Evolutionary conservation across 192 early-diverging fungal species (phyloP).

Genomic region (Coemansia nantahalensis): DNA sequence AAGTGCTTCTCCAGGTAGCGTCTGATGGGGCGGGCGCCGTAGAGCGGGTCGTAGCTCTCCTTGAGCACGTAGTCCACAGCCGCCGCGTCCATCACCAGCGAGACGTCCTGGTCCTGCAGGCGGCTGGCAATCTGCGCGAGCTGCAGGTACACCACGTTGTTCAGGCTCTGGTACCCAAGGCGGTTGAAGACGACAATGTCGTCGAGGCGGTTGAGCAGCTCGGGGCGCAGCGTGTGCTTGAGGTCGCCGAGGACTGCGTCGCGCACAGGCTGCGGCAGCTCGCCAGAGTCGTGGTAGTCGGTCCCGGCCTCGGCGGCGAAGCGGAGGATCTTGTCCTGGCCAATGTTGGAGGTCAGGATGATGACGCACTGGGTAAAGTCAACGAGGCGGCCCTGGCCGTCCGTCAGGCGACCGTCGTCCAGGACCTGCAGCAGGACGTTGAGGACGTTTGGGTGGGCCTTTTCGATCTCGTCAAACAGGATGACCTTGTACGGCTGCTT

Average conservation of each 20-base stretch:
- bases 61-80: conserved; percentile 76
- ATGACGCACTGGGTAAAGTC: conserved; percentile 96
- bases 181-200: conserved; percentile 89
- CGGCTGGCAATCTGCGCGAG: conserved; percentile 62
- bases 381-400: conserved; percentile 87
- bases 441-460: conserved; percentile 84
- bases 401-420: conserved; percentile 96
- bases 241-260: conserved; percentile 81
- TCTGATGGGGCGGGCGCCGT: conserved; percentile 91
- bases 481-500: conserved; percentile 90
- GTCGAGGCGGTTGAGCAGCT: conserved; percentile 95
- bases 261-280: conserved; percentile 44
- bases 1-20: conserved; percentile 81
- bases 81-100: conserved; percentile 61
- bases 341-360: conserved; percentile 94
- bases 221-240: conserved; percentile 77
- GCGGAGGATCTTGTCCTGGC: conserved; percentile 60
- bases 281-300: conserved; percentile 17
- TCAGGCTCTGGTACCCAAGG: conserved; percentile 60
- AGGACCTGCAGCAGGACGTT: conserved; percentile 79
- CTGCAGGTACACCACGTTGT: conserved; percentile 72
- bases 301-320: conserved; percentile 25
- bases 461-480: conserved; percentile 98
- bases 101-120: conserved; percentile 73
- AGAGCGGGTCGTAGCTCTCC: conserved; percentile 86